Base-by-base conservation (phyloP, 1,284 basidiomycete genomes). In the Lignosus rhinocerotis region DNA sequence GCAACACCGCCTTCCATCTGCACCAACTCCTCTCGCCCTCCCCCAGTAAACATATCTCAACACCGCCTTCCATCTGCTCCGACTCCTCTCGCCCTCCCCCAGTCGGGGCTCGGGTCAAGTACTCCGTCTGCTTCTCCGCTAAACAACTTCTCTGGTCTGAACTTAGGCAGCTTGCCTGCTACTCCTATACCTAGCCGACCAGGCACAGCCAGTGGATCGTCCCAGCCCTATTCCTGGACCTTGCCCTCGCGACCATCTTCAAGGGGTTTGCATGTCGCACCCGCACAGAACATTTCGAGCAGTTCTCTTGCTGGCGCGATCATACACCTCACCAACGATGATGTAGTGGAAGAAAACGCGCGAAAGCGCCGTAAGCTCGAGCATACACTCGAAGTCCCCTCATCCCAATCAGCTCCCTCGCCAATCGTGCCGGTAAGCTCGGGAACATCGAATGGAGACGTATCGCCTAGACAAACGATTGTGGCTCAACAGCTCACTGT, bases 291-390 rank as follows among this genome's bases (percentile, higher is more conserved):
- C 12, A n/a, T 44, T 4, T 44, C 57, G 1, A 39, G 53, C n/a
- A 61, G 55, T 33, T 61, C 62, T 51, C 57, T 64, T 9, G 55
- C 56, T 19, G 62, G 62, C 2, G 58, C 60, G 5, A 42, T 63
- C 48, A 60, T 65, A 32, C 65, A 68, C 42, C 52, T 68, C 19
- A 66, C 61, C 6, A 31, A 36, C 4, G 59, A 63, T 7, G 58
- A 55, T 1, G 8, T 30, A 3, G 9, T 11, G 12, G 55, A 63
- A 46, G 55, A 57, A 9, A 21, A 19, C 0, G 49, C 57, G 19
- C 61, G 54, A 38, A 66, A 63, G 44, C 58, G 58, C 5, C 50
- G 61, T n/a, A 63, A 66, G 33, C 53, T 55, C 21, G 59, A 63
- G 8, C 61, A 59, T 36, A 12, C 44, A 8, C 46, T 39, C 5